phyloP scores from a whole-genome alignment of 2,329 filamentous ascomycete species.

The Hypocreales sp. region DNA sequence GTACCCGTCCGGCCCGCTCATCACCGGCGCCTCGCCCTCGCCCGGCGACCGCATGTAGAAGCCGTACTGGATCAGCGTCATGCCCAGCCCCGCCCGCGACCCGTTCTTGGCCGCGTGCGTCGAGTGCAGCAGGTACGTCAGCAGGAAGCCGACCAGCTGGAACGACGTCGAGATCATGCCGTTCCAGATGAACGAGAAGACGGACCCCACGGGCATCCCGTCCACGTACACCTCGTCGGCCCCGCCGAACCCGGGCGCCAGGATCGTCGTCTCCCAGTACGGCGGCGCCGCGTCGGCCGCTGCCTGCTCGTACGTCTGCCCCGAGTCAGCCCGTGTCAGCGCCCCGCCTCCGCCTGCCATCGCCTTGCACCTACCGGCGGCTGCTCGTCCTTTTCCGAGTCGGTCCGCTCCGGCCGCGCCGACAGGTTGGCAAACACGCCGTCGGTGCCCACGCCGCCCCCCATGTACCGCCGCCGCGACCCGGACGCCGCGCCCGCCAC shows the following conservation, averaged over 20 bases:
- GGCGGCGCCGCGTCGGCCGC: slow-evolving; percentile 90
- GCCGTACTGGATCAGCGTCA: slow-evolving; percentile 91
- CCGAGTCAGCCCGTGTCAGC: slow-evolving; percentile 24
- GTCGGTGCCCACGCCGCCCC: slow-evolving; percentile 67
- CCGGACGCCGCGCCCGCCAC: slow-evolving; percentile 12
- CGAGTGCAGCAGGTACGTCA: slow-evolving; percentile 95
- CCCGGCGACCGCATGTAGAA: slow-evolving; percentile 74
- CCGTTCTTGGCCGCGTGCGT: slow-evolving; percentile 98
- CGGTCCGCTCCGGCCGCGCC: slow-evolving; percentile 72
- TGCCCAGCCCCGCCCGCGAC: slow-evolving; percentile 81
- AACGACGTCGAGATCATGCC: slow-evolving; percentile 96
- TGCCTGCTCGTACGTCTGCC: slow-evolving; percentile 90
- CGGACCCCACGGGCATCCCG: slow-evolving; percentile 77
- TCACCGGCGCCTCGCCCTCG: slow-evolving; percentile 25
- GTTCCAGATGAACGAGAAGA: slow-evolving; percentile 85
- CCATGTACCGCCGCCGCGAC: slow-evolving; percentile 39
- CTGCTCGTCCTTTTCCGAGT: slow-evolving; percentile 71
- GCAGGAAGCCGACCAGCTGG: slow-evolving; percentile 89
- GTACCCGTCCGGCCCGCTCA: slow-evolving; percentile 40
- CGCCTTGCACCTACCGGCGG: slow-evolving; percentile 88
- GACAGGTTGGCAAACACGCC: slow-evolving; percentile 93
- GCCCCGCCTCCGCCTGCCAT: too few species aligned
- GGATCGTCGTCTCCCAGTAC: slow-evolving; percentile 98
- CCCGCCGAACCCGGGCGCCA: slow-evolving; percentile 80
- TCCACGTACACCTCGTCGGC: slow-evolving; percentile 94